Base-by-base conservation (phyloP, 257 asterid species). In the Leptodermis oblonga region DNA sequence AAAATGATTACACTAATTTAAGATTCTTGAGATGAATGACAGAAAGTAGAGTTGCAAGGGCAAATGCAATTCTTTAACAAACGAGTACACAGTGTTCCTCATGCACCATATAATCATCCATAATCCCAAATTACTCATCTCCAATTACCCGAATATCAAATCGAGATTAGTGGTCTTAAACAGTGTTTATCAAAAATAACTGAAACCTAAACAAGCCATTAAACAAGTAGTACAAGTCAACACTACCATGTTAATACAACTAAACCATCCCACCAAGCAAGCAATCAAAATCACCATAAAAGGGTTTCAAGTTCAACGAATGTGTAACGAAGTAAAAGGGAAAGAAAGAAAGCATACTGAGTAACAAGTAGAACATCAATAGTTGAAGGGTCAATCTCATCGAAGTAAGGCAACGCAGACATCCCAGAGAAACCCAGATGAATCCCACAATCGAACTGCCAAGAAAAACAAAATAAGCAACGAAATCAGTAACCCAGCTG, bases 361-460 rank as follows among this genome's bases (percentile, higher is more conserved):
- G 99, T 94, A 73, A 94, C 76, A 8, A 94, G 96, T 79, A 94
- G 97, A 74, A 94, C 90, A 71, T 94, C 99, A 64, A 94, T 84
- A 15, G 39, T 76, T 14, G 97, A 85, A 70, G 96, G 96, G 58
- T 94, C 97, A 68, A 94, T 94, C 76, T 94, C 97, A 70, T 94
- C 99, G 51, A 94, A 94, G 77, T 87, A 94, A 18, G 99, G 99
- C 87, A 94, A 81, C 7, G 97, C 99, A 67, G 99, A 86, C 95
- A 94, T 91, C 70, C 99, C 99, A 1, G 97, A 84, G 80, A 84
- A 87, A 74, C 86, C 99, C 8, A 97, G 99, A 76, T 94, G 99
- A 79, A 94, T 94, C 39, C 99, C 97, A 71, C 99, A 89, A 74
- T 94, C 99, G 66, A 94, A 94, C 97, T 94, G 75, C 75, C 75